These are phyloP conservation scores for Geotrichum candidum DNA, from an alignment of 1,139 yeast species.

Conservation along the genomic window DNA sequence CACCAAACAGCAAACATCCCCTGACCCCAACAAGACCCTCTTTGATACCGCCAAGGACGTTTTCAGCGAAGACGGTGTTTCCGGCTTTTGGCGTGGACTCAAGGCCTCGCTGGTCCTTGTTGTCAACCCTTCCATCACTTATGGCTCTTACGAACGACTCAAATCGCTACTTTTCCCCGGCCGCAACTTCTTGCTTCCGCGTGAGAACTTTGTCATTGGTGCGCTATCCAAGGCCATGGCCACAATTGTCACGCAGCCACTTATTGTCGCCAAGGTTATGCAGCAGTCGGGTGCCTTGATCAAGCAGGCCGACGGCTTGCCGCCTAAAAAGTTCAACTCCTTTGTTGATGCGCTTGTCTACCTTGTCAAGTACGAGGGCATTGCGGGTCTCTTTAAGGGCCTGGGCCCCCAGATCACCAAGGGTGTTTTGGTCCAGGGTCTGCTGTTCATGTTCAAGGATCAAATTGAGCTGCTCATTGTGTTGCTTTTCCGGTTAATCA, in stretches of 20 bases:
- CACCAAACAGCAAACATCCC: slow-evolving; percentile 67
- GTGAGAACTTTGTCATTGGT: slow-evolving; percentile 67
- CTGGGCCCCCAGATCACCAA: slow-evolving; percentile 73
- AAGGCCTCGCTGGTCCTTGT: slow-evolving; percentile 76
- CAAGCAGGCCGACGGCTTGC: slow-evolving; percentile 49
- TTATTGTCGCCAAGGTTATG: slow-evolving; percentile 79
- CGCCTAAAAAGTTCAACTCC: slow-evolving; percentile 37
- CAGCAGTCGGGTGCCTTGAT: slow-evolving; percentile 72
- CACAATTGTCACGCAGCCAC: slow-evolving; percentile 74
- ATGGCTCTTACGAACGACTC: slow-evolving; percentile 73
- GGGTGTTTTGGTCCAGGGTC: slow-evolving; percentile 81
- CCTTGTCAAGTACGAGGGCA: slow-evolving; percentile 48
- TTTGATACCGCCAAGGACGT: slow-evolving; percentile 50
- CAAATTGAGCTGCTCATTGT: slow-evolving; percentile 40
- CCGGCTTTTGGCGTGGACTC: slow-evolving; percentile 80
- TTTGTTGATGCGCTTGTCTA: slow-evolving; percentile 52
- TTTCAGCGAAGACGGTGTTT: slow-evolving; percentile 57
- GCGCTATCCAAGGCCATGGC: slow-evolving; percentile 78
- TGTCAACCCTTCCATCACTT: slow-evolving; percentile 80
- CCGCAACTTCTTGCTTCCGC: slow-evolving; percentile 50
- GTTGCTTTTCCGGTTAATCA: slow-evolving; percentile 29
- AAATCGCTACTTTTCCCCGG: slow-evolving; percentile 48
- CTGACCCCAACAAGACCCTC: slow-evolving; percentile 26
- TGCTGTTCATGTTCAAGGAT: slow-evolving; percentile 77
- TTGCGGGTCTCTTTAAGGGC: slow-evolving; percentile 65